phyloP scores from a whole-genome alignment of 345 rosid species.

The Firmiana major region DNA sequence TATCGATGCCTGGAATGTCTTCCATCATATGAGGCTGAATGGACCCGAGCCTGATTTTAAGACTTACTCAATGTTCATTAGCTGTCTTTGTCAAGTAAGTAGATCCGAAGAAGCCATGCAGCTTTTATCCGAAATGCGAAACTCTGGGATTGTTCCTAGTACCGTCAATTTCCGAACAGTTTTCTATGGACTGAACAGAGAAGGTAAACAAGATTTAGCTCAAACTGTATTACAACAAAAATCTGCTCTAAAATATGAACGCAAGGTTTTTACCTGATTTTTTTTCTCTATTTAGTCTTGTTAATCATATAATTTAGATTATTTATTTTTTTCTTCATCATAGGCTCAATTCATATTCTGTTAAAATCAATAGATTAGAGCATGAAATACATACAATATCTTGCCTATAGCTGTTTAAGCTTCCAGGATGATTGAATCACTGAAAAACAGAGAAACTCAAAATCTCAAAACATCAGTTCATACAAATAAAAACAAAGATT shows the following conservation, averaged over 20 bases:
- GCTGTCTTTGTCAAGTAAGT: slow-evolving; percentile 51
- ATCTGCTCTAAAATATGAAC: slow-evolving; percentile 39
- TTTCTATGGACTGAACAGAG: slow-evolving; percentile 63
- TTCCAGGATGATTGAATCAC: not conserved
- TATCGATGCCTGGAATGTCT: slow-evolving; percentile 56
- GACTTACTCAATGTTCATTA: slow-evolving; percentile 66
- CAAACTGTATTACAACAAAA: slow-evolving; percentile 44
- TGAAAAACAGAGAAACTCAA: not conserved
- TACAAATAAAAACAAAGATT: too few species aligned
- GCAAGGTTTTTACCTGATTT: slow-evolving; percentile 41
- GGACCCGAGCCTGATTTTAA: slow-evolving; percentile 67
- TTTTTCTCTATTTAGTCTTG: not conserved
- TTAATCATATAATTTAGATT: not conserved
- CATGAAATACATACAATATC: not conserved
- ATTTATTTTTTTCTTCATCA: not conserved
- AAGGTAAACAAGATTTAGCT: slow-evolving; percentile 68
- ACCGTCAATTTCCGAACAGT: slow-evolving; percentile 58
- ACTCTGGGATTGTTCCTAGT: slow-evolving; percentile 60
- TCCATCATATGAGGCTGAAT: slow-evolving; percentile 37
- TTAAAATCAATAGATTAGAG: too few species aligned
- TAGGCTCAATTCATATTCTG: not conserved
- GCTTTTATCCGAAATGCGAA: slow-evolving; percentile 58
- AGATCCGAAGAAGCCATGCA: slow-evolving; percentile 62
- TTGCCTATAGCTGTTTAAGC: not conserved
- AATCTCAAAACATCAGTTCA: not conserved